Evolutionary conservation across 495 filamentous ascomycete genomes (phyloP).

Genomic region (Penicillium riverlandense): DNA sequence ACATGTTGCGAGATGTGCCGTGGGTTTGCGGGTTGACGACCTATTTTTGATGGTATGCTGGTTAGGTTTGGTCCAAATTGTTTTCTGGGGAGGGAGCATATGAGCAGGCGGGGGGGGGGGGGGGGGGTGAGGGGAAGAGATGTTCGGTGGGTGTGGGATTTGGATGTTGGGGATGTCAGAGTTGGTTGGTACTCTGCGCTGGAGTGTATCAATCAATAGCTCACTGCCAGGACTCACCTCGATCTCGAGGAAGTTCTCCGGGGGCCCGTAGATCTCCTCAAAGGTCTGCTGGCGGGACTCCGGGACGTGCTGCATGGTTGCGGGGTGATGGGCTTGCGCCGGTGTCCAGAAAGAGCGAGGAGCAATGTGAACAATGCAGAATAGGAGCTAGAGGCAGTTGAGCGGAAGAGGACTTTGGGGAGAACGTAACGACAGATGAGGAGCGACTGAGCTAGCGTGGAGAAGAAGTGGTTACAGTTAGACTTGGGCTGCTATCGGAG

Average conservation of each 20-base stretch:
- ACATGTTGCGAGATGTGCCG: constrained; percentile 90
- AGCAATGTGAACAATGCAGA: no score
- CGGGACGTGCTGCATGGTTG: constrained; percentile 72
- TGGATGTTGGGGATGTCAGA: neutral
- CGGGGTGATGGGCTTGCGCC: constrained; percentile 1
- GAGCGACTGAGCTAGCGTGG: no score
- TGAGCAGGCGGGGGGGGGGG: neutral
- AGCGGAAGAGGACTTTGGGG: no score
- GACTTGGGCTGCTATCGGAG: no score
- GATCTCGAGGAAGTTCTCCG: constrained; percentile 98
- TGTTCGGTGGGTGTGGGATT: neutral
- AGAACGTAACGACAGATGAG: no score
- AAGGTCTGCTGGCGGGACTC: constrained; percentile 87
- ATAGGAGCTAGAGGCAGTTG: no score
- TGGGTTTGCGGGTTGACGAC: constrained; percentile 94
- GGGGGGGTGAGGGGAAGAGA: neutral
- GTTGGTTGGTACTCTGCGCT: no score
- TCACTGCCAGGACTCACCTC: constrained; percentile 52
- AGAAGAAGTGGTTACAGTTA: no score
- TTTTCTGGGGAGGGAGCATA: no score
- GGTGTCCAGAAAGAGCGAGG: neutral
- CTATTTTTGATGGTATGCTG: constrained; percentile 32
- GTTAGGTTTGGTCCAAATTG: neutral
- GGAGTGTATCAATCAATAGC: no score
- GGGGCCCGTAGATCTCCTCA: constrained; percentile 97